Evolutionary conservation across 2,329 filamentous ascomycete genomes (phyloP), one percentile per base, ranked within the genome.

Genomic region (Ophiostoma himal-ulmi): DNA sequence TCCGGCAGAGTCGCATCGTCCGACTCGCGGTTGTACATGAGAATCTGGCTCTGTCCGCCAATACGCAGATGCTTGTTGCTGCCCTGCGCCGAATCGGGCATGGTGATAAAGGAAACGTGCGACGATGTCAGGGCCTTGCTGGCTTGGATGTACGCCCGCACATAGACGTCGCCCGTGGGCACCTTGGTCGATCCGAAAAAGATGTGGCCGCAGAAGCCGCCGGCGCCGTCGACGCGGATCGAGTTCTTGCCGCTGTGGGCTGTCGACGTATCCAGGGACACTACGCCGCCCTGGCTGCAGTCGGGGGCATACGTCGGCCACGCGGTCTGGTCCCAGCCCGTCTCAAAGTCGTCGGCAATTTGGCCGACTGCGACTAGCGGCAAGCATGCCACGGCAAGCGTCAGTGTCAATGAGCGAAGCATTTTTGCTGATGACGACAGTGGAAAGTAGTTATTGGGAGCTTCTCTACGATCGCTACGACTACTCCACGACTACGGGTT

Each of bases 11-110:
- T 88, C 0, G 86, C 86, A 72, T 89, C 86, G 76, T 88, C 86
- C 20, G 82, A 82, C 75, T 89, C 86, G 76, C 85, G 85, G 81
- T 88, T 88, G 81, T 85, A 88, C 86, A 88, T 88, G 44, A 88
- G 78, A 75, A 89, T 88, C 73, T 83, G 82, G 78, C 79, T 83
- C 77, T 88, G 86, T 5, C 86, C 86, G 62, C 86, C 86, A 71
- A 89, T 87, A 70, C 86, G 85, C 41, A 89, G 84, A 75, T 88
- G 85, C 78, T 88, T 88, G 69, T 83, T 83, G 64, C 77, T 76
- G 71, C 83, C 85, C 72, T 85, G 85, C 1, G 84, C 80, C 0
- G 84, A 79, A 78, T 88, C 86, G 2, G 85, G 83, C 85, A 88
- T 88, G 26, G 86, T 88, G 79, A 88, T 88, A 80, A 88, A 88